Evolutionary conservation across 495 filamentous ascomycete species (phyloP).

Genomic region (Daldinia grandis): DNA sequence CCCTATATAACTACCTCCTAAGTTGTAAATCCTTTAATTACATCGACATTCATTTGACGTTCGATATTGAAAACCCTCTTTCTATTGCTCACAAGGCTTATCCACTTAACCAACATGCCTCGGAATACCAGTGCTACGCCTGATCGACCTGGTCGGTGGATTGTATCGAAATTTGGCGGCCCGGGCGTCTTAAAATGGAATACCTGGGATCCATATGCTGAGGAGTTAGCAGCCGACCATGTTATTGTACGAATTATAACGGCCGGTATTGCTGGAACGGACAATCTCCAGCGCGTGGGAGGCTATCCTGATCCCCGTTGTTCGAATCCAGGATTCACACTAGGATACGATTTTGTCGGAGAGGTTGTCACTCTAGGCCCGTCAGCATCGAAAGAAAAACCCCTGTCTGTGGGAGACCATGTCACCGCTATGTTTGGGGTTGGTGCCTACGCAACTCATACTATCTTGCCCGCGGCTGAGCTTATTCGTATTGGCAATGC

Average conservation of each 20-base stretch:
- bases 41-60: background rate
- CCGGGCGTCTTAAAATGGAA: conserved; percentile 13
- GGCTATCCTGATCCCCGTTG: conserved; percentile 2
- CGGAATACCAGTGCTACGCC: conserved; percentile 3
- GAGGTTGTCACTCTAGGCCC: background rate
- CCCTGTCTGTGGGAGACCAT: background rate
- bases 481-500: conserved; percentile 2
- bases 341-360: background rate
- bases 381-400: background rate
- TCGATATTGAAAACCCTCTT: background rate
- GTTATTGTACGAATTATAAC: conserved; percentile 3
- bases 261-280: conserved; percentile 5
- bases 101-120: background rate
- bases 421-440: background rate
- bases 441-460: background rate
- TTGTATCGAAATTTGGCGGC: conserved; percentile 5
- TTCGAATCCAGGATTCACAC: conserved; percentile 3
- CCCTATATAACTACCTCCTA: background rate
- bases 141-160: conserved; percentile 7
- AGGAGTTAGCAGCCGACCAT: background rate
- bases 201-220: background rate
- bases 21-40: background rate
- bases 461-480: background rate
- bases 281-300: conserved; percentile 6
- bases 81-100: background rate